Base-by-base conservation (phyloP, 257 asterid species). In the Sherardia arvensis region DNA sequence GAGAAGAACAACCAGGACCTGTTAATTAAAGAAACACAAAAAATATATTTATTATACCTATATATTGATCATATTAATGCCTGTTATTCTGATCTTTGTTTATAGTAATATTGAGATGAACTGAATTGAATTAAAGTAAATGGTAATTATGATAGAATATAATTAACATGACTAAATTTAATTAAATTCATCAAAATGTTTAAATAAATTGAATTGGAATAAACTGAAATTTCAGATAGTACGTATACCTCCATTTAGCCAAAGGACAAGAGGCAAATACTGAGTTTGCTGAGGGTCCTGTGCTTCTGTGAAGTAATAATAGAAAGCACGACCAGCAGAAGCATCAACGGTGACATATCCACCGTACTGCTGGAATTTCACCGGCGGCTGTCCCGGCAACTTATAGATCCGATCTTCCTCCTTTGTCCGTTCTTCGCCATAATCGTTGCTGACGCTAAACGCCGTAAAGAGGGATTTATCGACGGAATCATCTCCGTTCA, bases 181-280 rank as follows among this genome's bases (percentile, higher is more conserved):
- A n/a, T n/a, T n/a, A n/a, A n/a, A n/a, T n/a, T n/a, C n/a, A n/a
- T n/a, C n/a, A n/a, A n/a, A n/a, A n/a, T n/a, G n/a, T n/a, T n/a
- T n/a, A n/a, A n/a, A n/a, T n/a, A n/a, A n/a, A n/a, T n/a, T n/a
- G n/a, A n/a, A n/a, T n/a, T n/a, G n/a, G n/a, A n/a, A n/a, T n/a
- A n/a, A n/a, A n/a, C n/a, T n/a, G n/a, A n/a, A n/a, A n/a, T n/a
- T n/a, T n/a, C n/a, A n/a, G n/a, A n/a, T n/a, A n/a, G n/a, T n/a
- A n/a, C n/a, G n/a, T n/a, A n/a, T 64, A 89, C 97, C 97, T 81
- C 97, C 97, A 72, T 87, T 90, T 17, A 90, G 94, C 97, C 97
- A 90, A 26, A 90, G 91, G 65, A 90, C 83, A 66, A 90, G 94
- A 65, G 97, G 97, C 81, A 81, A 62, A 2, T 81, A 28, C 27